Percentiles rank a stretch among this genome's conserved stretches.
Conservation (phyloP, 352 stramenopile species). For the Globisporangium acanthophoron region DNA sequence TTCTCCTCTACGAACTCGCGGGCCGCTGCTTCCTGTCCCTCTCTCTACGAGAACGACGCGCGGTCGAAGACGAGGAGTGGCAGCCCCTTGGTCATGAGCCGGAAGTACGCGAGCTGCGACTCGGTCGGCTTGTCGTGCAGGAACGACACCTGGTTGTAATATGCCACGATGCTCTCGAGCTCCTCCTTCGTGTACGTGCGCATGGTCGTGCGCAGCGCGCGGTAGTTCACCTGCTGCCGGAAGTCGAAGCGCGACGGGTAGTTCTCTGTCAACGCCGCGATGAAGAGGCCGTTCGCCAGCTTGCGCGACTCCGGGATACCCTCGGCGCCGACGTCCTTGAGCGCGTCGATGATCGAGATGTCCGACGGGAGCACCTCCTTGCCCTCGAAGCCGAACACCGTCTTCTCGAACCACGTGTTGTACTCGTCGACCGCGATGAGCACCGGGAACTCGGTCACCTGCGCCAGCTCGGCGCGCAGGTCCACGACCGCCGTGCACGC, state of each 20-base stretch:
- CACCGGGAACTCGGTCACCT: conserved; percentile 81
- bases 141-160: conserved; percentile 74
- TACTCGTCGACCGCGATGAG: conserved; percentile 87
- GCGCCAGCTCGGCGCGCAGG: conserved; percentile 66
- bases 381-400: conserved; percentile 84
- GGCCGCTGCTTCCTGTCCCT: background rate
- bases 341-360: conserved; percentile 76
- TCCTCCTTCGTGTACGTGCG: conserved; percentile 75
- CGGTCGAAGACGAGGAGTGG: conserved; percentile 77
- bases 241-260: conserved; percentile 74
- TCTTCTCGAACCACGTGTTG: conserved; percentile 85
- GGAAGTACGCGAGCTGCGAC: conserved; percentile 74
- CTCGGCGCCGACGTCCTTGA: conserved; percentile 62
- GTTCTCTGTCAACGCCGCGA: conserved; percentile 81
- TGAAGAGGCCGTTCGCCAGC: conserved; percentile 76
- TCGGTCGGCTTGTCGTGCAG: conserved; percentile 54
- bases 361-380: conserved; percentile 63
- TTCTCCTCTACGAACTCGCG: background rate
- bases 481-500: conserved; percentile 77
- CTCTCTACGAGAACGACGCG: conserved; percentile 72
- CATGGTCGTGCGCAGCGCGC: conserved; percentile 67
- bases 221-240: conserved; percentile 82
- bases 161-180: conserved; percentile 64
- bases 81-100: conserved; percentile 82
- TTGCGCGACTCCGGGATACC: conserved; percentile 55